Percentiles rank a stretch among this genome's conserved stretches.
Conservation (phyloP, 495 filamentous ascomycete species). For the Zalerion maritima region DNA sequence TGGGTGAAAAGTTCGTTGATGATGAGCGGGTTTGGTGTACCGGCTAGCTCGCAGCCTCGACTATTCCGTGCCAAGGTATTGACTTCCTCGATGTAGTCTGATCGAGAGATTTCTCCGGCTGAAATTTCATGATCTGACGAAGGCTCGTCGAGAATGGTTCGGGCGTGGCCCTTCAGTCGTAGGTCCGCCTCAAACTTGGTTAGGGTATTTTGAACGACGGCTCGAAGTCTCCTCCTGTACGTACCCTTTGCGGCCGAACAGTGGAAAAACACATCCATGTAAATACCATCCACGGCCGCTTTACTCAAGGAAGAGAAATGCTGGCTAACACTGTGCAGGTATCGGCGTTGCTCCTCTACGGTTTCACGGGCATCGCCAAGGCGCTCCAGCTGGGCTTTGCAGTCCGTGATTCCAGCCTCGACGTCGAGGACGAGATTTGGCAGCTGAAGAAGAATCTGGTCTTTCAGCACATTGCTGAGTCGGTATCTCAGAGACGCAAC, state of each 20-base stretch:
- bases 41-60: constrained; percentile 28
- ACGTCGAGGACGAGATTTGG: constrained; percentile 15
- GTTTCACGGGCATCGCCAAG: constrained; percentile 13
- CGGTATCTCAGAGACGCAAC: constrained; percentile 8
- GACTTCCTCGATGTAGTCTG: constrained; percentile 18
- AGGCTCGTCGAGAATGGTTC: constrained; percentile 10
- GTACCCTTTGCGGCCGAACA: constrained; percentile 1
- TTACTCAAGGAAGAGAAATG: constrained; percentile 11
- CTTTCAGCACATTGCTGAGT: constrained; percentile 14
- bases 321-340: constrained; percentile 20
- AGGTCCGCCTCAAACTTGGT: constrained; percentile 19
- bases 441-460: constrained; percentile 17
- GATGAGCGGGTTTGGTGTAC: constrained; percentile 32
- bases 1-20: constrained; percentile 29
- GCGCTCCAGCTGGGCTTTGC: constrained; percentile 8
- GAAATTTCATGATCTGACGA: constrained; percentile 2
- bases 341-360: constrained; percentile 25
- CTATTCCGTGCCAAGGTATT: constrained; percentile 15
- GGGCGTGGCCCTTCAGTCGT: constrained; percentile 14
- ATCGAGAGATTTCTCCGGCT: constrained; percentile 8
- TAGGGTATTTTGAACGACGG: constrained; percentile 19
- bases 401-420: constrained; percentile 11
- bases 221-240: constrained; percentile 14
- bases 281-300: constrained; percentile 14
- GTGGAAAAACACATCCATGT: constrained; percentile 13